phyloP scores from a whole-genome alignment of 2,329 filamentous ascomycete species.

The Arthroderma sp. region DNA sequence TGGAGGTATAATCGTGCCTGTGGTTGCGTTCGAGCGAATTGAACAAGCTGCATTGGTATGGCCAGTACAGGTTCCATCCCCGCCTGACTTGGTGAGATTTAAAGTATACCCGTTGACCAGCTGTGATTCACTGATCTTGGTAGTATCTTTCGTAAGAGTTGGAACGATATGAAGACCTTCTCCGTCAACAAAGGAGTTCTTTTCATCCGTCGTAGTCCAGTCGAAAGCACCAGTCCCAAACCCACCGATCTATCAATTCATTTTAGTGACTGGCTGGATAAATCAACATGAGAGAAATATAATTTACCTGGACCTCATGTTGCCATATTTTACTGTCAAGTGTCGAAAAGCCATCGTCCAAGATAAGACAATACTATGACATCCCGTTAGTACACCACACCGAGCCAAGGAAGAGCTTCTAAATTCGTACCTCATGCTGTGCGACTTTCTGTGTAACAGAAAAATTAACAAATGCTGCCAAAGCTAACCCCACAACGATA shows the following conservation, averaged over 20 bases:
- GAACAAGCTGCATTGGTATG: slow-evolving; percentile 23
- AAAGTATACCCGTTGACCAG: slow-evolving; percentile 19
- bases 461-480: slow-evolving; percentile 24
- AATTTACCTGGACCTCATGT: slow-evolving; percentile 34
- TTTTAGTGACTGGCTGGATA: neutral
- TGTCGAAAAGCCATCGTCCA: slow-evolving; percentile 38
- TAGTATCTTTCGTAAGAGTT: slow-evolving; percentile 33
- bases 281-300: slow-evolving; percentile 8
- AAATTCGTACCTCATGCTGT: slow-evolving; percentile 10
- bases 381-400: neutral
- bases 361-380: slow-evolving; percentile 38
- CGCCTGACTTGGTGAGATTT: slow-evolving; percentile 27
- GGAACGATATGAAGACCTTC: slow-evolving; percentile 44
- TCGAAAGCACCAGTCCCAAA: slow-evolving; percentile 41
- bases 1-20: slow-evolving; percentile 37
- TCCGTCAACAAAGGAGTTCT: slow-evolving; percentile 37
- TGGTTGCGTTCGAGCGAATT: slow-evolving; percentile 31
- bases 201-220: slow-evolving; percentile 39
- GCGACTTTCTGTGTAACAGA: slow-evolving; percentile 14
- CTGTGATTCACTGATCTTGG: slow-evolving; percentile 17
- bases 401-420: neutral
- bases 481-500: slow-evolving; percentile 17
- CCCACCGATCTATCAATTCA: slow-evolving; percentile 23
- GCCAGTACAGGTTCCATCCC: slow-evolving; percentile 32
- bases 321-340: slow-evolving; percentile 37